Conservation (phyloP, 164 flowering plant genomes). For the Macadamia integrifolia region DNA sequence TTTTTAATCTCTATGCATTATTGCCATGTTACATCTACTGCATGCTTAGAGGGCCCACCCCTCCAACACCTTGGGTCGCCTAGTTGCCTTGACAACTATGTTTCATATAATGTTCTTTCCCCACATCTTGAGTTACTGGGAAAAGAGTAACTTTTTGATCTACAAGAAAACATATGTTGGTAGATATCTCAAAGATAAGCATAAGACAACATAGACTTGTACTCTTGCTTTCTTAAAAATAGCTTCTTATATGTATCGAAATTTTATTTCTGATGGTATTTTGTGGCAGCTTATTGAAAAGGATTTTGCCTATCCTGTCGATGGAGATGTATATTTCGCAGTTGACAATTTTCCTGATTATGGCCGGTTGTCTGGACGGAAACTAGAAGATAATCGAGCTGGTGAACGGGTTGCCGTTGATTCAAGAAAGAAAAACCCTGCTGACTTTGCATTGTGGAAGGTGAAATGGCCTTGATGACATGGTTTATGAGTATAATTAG, state of each 20-base stretch:
- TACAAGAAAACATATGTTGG: too few species aligned
- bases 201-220: too few species aligned
- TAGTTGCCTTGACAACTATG: too few species aligned
- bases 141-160: too few species aligned
- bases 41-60: too few species aligned
- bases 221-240: too few species aligned
- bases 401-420: constrained; percentile 88
- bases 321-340: constrained; percentile 88
- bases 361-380: constrained; percentile 75
- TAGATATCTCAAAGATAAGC: too few species aligned
- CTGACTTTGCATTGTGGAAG: constrained; percentile 97
- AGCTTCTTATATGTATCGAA: not conserved
- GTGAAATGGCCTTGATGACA: constrained; percentile 22
- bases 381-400: constrained; percentile 70
- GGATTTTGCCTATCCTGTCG: constrained; percentile 61
- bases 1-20: too few species aligned
- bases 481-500: not conserved
- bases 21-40: too few species aligned
- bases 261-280: constrained; percentile 4
- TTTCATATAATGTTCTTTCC: too few species aligned
- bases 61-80: too few species aligned
- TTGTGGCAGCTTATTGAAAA: constrained; percentile 62
- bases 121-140: too few species aligned
- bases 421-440: constrained; percentile 69
- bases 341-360: constrained; percentile 69